phyloP scores from a whole-genome alignment of 768 basidiomycete genomes.

The Russula compacta region DNA sequence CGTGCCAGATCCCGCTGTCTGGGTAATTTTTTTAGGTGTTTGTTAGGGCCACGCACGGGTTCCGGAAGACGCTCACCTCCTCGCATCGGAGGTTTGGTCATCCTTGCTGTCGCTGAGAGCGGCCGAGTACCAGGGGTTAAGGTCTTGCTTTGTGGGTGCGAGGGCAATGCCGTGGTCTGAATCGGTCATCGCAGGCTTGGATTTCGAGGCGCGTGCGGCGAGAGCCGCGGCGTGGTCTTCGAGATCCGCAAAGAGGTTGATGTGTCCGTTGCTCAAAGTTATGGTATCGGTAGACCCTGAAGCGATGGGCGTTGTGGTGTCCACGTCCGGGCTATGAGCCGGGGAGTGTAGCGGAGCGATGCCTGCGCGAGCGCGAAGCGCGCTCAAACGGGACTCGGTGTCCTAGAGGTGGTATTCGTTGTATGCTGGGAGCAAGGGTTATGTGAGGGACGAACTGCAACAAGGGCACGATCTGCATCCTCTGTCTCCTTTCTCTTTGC shows the following conservation, averaged over 20 bases:
- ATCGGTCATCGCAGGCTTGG: conserved; percentile 28
- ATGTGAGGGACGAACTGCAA: conserved; percentile 47
- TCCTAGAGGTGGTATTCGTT: conserved; percentile 38
- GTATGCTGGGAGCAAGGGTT: neutral
- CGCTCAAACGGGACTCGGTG: conserved; percentile 66
- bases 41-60: neutral
- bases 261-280: conserved; percentile 46
- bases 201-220: conserved; percentile 39
- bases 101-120: conserved; percentile 15
- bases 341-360: conserved; percentile 11
- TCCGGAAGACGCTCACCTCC: conserved; percentile 14
- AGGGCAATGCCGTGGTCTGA: conserved; percentile 65
- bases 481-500: conserved; percentile 55
- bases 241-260: conserved; percentile 79
- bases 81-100: conserved; percentile 21
- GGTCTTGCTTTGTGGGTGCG: conserved; percentile 66
- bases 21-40: neutral
- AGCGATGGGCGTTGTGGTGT: conserved; percentile 17
- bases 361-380: conserved; percentile 56
- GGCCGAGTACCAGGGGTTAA: conserved; percentile 68
- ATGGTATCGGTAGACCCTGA: conserved; percentile 21
- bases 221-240: conserved; percentile 47
- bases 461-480: conserved; percentile 61
- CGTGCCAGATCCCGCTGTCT: conserved; percentile 57
- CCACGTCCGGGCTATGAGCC: neutral